A percentile compares a stretch with the other conserved stretches of the same genome.
Evolutionary conservation across 495 filamentous ascomycete genomes (phyloP).

Genomic region (Trypethelium eluteriae): DNA sequence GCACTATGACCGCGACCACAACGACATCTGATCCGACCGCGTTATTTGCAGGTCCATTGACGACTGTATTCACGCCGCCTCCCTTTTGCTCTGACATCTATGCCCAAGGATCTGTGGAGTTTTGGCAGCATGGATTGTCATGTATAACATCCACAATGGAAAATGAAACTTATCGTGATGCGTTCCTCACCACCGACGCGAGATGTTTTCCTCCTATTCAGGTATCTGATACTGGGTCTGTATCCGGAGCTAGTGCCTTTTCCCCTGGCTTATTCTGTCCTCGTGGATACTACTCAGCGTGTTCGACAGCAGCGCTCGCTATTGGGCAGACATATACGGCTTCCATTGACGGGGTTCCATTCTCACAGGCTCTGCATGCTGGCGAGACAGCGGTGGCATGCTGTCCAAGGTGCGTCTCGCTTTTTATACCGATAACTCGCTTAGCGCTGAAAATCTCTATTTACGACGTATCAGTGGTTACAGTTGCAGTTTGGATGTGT

Average conservation of each 20-base stretch:
- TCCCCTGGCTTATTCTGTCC: background rate
- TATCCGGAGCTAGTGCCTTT: background rate
- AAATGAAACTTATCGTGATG: too few relatives aligned
- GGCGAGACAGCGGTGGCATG: background rate
- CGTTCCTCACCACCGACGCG: background rate
- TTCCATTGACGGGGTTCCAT: background rate
- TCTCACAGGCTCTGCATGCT: background rate
- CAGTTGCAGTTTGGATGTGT: background rate
- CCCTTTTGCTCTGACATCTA: background rate
- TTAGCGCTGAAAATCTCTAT: background rate
- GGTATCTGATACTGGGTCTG: background rate
- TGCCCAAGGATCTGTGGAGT: background rate
- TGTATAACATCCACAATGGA: background rate
- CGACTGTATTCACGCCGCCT: background rate
- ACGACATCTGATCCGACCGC: too few relatives aligned
- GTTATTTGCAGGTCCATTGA: background rate
- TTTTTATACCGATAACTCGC: background rate
- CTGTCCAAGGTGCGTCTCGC: background rate
- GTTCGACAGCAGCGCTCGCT: background rate
- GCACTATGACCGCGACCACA: too few relatives aligned
- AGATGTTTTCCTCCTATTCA: background rate
- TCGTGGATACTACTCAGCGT: background rate
- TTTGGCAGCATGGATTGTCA: background rate
- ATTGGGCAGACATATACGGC: background rate
- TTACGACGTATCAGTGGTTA: background rate